phyloP scores from a whole-genome alignment of 495 filamentous ascomycete genomes.

The Cudoniella acicularis region DNA sequence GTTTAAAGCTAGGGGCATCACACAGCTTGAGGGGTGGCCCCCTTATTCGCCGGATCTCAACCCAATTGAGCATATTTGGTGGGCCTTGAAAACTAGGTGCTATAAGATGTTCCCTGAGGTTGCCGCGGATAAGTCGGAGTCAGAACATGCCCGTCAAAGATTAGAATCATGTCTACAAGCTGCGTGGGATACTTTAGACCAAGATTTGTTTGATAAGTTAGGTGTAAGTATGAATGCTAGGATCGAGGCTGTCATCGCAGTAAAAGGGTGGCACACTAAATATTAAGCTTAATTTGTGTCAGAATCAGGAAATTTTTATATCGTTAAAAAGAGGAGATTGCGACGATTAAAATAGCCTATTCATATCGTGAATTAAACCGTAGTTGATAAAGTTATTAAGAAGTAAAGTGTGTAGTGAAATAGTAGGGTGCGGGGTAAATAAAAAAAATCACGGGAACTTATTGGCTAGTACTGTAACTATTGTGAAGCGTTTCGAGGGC shows the following conservation, averaged over 20 bases:
- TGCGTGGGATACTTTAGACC: background rate
- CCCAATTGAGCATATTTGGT: slow-evolving; percentile 7
- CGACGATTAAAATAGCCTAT: no score
- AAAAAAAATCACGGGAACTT: no score
- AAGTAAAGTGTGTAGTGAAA: no score
- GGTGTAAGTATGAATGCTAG: background rate
- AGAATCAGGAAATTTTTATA: no score
- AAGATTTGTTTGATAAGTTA: background rate
- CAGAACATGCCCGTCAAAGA: background rate
- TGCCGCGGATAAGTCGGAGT: background rate
- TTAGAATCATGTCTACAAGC: background rate
- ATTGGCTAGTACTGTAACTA: no score
- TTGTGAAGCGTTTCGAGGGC: no score
- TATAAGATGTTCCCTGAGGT: slow-evolving; percentile 4
- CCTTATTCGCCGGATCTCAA: slow-evolving; percentile 2
- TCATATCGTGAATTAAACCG: no score
- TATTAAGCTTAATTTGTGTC: no score
- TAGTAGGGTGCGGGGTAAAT: no score
- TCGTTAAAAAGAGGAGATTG: no score
- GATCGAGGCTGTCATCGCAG: background rate
- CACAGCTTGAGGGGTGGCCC: background rate
- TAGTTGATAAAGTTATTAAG: no score
- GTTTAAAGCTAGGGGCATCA: background rate
- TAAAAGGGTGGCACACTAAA: no score
- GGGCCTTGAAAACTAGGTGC: background rate